Conservation (phyloP, 306 rosid genomes). For the Vigna reflexopilosa region DNA sequence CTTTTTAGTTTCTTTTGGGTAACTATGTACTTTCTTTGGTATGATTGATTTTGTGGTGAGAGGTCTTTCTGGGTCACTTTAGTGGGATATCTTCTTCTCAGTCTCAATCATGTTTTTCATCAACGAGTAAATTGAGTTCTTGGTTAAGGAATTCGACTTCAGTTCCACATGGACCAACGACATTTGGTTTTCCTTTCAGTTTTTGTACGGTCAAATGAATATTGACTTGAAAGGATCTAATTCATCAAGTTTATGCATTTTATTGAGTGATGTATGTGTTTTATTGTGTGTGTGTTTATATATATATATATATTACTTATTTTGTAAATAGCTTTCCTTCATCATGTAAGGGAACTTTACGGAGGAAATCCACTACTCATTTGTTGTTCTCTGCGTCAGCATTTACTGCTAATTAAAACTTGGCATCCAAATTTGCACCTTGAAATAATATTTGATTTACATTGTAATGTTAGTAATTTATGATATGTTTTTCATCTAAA, state of each 20-base stretch:
- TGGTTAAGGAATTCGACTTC: too few species aligned
- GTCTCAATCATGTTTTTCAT: too few species aligned
- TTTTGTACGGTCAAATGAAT: background rate
- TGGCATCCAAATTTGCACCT: background rate
- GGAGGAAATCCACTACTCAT: background rate
- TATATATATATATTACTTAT: too few species aligned
- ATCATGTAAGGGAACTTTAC: background rate
- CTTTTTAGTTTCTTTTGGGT: background rate
- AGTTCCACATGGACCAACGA: background rate
- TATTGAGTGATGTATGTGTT: background rate
- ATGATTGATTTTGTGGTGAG: too few species aligned
- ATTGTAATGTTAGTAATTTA: background rate
- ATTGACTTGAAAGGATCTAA: background rate
- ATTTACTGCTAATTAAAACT: slow-evolving; percentile 4
- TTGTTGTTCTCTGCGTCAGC: background rate
- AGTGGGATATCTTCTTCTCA: too few species aligned
- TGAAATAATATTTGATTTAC: background rate
- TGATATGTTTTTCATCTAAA: background rate
- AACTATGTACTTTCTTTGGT: too few species aligned
- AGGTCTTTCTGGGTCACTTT: too few species aligned
- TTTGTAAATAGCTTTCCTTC: background rate
- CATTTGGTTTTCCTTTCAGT: background rate
- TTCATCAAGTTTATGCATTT: background rate
- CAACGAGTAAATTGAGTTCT: too few species aligned
- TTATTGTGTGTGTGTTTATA: too few species aligned